Conservation (phyloP, 192 early-diverging fungal species). For the Linnemannia hyalina region DNA sequence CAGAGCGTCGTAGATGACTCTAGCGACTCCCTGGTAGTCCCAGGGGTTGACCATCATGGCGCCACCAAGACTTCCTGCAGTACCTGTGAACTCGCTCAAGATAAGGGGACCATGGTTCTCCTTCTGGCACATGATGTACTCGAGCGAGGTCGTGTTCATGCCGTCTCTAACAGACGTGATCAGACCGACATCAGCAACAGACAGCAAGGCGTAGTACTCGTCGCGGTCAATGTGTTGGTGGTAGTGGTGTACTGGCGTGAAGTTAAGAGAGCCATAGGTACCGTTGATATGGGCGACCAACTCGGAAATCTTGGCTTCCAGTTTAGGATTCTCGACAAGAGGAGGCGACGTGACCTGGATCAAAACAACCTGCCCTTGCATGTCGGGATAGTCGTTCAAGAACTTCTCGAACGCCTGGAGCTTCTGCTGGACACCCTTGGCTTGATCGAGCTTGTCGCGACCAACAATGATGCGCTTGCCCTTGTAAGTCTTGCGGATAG, state of each 20-base stretch:
- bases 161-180: conserved; percentile 96
- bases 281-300: conserved; percentile 95
- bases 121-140: conserved; percentile 93
- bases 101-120: conserved; percentile 90
- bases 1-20: conserved; percentile 81
- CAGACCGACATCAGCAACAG: conserved; percentile 92
- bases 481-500: conserved; percentile 85
- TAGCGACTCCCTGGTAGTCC: conserved; percentile 86
- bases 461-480: conserved; percentile 96
- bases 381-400: conserved; percentile 90
- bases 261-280: conserved; percentile 94
- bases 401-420: conserved; percentile 96
- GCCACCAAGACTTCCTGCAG: conserved; percentile 82
- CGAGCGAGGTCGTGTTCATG: conserved; percentile 97
- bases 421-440: conserved; percentile 96
- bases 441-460: conserved; percentile 94
- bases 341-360: conserved; percentile 97
- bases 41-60: conserved; percentile 92
- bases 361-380: conserved; percentile 84
- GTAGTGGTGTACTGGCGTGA: conserved; percentile 93
- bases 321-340: conserved; percentile 71
- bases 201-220: conserved; percentile 95
- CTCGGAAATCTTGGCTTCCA: conserved; percentile 91
- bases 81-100: conserved; percentile 97
- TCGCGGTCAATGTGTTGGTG: conserved; percentile 93